Conservation (phyloP, 2,329 filamentous ascomycete species). For the Paramyrothecium sp. region DNA sequence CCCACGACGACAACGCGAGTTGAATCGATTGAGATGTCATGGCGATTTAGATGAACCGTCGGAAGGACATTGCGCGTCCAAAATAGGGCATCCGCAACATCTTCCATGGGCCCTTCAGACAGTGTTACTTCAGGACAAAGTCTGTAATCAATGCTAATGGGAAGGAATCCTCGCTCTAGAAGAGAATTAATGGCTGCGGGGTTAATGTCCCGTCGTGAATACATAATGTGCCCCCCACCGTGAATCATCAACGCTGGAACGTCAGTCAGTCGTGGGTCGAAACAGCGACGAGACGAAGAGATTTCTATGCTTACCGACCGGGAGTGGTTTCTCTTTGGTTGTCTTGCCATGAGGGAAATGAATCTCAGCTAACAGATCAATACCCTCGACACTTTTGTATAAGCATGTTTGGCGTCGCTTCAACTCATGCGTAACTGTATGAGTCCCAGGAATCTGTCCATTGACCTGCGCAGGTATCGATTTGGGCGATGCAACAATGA, state of each 20-base stretch:
- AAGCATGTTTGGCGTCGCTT: background rate
- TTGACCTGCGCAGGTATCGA: background rate
- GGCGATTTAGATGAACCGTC: slow-evolving; percentile 11
- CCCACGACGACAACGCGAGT: slow-evolving; percentile 39
- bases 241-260: slow-evolving; percentile 41
- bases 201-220: slow-evolving; percentile 34
- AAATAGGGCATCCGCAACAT: slow-evolving; percentile 38
- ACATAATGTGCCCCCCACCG: slow-evolving; percentile 40
- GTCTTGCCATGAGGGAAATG: background rate
- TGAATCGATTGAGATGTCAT: background rate
- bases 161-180: slow-evolving; percentile 37
- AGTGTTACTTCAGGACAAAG: slow-evolving; percentile 48
- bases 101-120: slow-evolving; percentile 42
- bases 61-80: slow-evolving; percentile 37
- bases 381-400: slow-evolving; percentile 3
- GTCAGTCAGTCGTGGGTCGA: background rate
- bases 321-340: background rate
- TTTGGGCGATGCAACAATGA: slow-evolving; percentile 20
- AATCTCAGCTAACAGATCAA: slow-evolving; percentile 5
- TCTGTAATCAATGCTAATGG: slow-evolving; percentile 48
- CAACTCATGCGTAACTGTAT: background rate
- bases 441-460: background rate
- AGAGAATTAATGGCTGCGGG: slow-evolving; percentile 34
- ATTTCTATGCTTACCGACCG: background rate
- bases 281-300: background rate